Base-by-base conservation (phyloP, 2,329 filamentous ascomycete species). In the Fusarium palustre region DNA sequence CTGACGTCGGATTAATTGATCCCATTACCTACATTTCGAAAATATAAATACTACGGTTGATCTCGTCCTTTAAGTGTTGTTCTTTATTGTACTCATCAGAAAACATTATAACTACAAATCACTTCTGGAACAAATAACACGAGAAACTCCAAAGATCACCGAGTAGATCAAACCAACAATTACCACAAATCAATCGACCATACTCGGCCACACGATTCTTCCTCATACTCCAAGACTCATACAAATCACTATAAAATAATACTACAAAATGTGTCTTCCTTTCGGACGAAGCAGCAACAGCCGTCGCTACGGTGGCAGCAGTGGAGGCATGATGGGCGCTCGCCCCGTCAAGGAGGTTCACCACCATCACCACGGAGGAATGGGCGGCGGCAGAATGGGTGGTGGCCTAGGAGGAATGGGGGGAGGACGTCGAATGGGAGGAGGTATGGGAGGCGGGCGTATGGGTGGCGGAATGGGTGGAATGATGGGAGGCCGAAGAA, bases 391-490 rank as follows among this genome's bases (percentile, higher is more conserved):
- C 3, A 25, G 49, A 16, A 33, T 43, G 38, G 49, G 49, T 10
- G 61, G 61, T 15, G 25, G 45, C 7, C n/a, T 58, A 30, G 59
- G 61, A 5, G 39, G 39, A 1, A 28, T 42, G 7, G 38, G 28
- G 9, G 39, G 48, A 3, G 62, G 63, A 42, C 48, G 48, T n/a
- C 18, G 61, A 20, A 64, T 58, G 52, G 59, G 59, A 2, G 61
- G 61, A 6, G 61, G 59, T 16, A 58, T 64, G 61, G 61, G 61
- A 6, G 50, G 59, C 24, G 30, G 38, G 12, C 39, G 55, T 10
- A 64, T 64, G 61, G 61, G 61, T 5, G 59, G 61, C 2, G 59
- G 59, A 13, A 42, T 48, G 42, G 58, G 59, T 7, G 45, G 59
- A 24, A 55, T 48, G 12, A 22, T 43, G 48, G 59, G 59, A 24